Base-by-base conservation (phyloP, 1,284 basidiomycete species). In the Earliella scabrosa region DNA sequence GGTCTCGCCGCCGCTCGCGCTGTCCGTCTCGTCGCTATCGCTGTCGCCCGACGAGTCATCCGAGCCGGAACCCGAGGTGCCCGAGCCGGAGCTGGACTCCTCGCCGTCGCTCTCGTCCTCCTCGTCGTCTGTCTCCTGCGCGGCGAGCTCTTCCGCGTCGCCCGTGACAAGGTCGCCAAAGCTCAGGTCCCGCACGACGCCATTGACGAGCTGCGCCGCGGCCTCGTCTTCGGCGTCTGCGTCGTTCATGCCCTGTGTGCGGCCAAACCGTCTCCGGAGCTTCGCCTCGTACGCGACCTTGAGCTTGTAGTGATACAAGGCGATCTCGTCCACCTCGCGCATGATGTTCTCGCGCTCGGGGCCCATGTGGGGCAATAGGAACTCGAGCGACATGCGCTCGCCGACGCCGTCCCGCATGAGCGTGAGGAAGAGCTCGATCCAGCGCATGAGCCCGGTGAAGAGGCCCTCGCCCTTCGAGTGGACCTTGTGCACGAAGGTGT, bases 401-500 rank as follows among this genome's bases (percentile, higher is more conserved):
- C 87, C 86, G 2, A 98, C 74, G 8, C 96, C 95, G 61, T 96
- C 94, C n/a, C 96, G 88, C 49, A 97, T 86, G 57, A 94, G 86
- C 39, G 90, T 92, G 61, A 99, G 82, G 77, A 98, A 98, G 29
- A 93, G 85, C 74, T 99, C 96, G 68, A 98, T 91, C 97, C 97
- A 99, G 48, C 82, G 85, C 93, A 98, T 98, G 57, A 99, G 85
- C 54, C 82, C 86, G 68, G 95, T 93, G 71, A 99, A 99, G 10
- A 99, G 81, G 5, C 90, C 92, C 65, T 96, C 92, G 39, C 97
- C 97, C 72, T 98, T 98, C 38, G 94, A 91, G 70, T 99, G 97
- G 4, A 99, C 97, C 68, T 98, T 97, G 81, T 99, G 95, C 23
- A 99, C 97, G 71, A 99, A 99, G 57, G 82, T 81, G 79, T 99